Conservation (phyloP, 1,284 basidiomycete genomes). For the Moesziomyces sp. region DNA sequence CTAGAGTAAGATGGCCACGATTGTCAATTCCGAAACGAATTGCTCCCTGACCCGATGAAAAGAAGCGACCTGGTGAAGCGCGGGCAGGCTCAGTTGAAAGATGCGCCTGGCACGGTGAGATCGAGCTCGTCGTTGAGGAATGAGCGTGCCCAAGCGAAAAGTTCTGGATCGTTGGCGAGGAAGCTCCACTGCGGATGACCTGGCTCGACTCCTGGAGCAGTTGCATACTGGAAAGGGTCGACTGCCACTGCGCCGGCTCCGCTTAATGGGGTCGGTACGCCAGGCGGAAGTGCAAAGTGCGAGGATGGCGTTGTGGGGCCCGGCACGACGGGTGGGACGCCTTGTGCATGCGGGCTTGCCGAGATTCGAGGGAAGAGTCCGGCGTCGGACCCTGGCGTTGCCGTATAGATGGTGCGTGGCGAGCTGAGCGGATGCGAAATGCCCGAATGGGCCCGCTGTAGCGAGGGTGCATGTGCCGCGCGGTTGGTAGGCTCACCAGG, state of each 20-base stretch:
- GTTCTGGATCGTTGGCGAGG: constrained; percentile 35
- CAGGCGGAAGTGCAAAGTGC: constrained; percentile 18
- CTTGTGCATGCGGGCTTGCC: constrained; percentile 15
- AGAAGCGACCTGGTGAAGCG: not conserved
- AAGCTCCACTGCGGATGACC: constrained; percentile 35
- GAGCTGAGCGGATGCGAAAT: constrained; percentile 25
- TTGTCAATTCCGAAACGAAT: not conserved
- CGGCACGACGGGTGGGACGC: not conserved
- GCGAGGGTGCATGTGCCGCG: constrained; percentile 4
- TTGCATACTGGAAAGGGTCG: constrained; percentile 16
- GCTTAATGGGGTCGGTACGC: not conserved
- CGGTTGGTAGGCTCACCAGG: not conserved
- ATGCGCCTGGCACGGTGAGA: constrained; percentile 13
- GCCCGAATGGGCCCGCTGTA: constrained; percentile 19
- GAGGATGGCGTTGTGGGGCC: constrained; percentile 20
- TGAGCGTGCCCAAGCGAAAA: constrained; percentile 39
- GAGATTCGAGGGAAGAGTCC: constrained; percentile 26
- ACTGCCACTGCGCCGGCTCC: not conserved
- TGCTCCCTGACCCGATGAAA: not conserved
- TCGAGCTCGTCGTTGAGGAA: constrained; percentile 41
- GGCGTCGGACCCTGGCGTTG: constrained; percentile 13
- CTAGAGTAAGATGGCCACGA: too few relatives aligned
- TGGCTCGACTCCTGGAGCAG: constrained; percentile 17
- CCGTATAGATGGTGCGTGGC: constrained; percentile 30
- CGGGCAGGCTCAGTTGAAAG: constrained; percentile 14